Conservation (phyloP, 2,329 filamentous ascomycete species). For the Fusarium denticulatum region DNA sequence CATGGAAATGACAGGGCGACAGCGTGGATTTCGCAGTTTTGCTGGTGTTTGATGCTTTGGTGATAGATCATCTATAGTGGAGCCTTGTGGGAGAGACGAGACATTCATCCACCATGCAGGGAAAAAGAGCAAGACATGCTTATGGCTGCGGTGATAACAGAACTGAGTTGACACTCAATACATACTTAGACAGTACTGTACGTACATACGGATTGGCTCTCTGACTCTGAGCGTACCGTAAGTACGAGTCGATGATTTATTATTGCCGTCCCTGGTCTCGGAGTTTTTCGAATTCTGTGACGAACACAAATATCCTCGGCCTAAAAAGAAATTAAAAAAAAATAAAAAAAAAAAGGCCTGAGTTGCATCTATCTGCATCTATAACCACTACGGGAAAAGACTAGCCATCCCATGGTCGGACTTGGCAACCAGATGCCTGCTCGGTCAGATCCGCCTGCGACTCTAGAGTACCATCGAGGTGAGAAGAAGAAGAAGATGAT, state of each 20-base stretch:
- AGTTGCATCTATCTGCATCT: slow-evolving; percentile 26
- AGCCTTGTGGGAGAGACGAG: background rate
- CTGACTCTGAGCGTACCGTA: background rate
- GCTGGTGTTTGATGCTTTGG: background rate
- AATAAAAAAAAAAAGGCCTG: background rate
- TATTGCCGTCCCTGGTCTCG: background rate
- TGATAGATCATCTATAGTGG: slow-evolving; percentile 12
- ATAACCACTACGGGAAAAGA: slow-evolving; percentile 2
- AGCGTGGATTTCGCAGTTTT: background rate
- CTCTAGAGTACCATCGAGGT: background rate
- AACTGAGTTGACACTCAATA: background rate
- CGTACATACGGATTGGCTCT: background rate
- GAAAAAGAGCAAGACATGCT: slow-evolving; percentile 7
- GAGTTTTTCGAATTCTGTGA: background rate
- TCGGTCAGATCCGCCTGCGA: slow-evolving; percentile 9
- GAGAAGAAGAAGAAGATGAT: background rate
- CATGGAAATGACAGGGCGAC: background rate
- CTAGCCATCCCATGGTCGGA: background rate
- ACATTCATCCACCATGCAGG: background rate
- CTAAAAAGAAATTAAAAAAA: background rate
- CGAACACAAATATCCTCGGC: background rate
- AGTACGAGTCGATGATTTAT: background rate
- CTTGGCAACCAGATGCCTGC: background rate
- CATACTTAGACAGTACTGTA: background rate
- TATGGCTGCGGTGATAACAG: background rate